Base-by-base conservation (phyloP, 2,329 filamentous ascomycete genomes). In the Penicillium fuscoglaucum region DNA sequence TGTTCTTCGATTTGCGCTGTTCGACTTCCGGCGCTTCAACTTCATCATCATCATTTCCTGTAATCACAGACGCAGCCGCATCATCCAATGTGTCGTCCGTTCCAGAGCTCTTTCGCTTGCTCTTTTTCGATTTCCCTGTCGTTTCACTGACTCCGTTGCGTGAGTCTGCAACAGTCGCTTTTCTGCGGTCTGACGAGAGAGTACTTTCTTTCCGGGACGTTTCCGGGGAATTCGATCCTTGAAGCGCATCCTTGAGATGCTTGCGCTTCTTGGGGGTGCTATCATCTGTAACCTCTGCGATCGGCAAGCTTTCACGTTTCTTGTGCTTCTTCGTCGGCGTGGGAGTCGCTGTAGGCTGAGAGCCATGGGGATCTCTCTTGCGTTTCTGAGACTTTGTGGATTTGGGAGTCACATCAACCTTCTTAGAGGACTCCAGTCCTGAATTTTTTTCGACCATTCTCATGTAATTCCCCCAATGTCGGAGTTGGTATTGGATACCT, bases 391-490 rank as follows among this genome's bases (percentile, higher is more conserved):
- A 63, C 52, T 69, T 69, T 33, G 67, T 64, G 19, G 60, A 63
- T 48, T 61, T 67, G 35, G 63, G 58, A 2, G 63, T 64, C 17
- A 60, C 60, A 33, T 61, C 48, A 54, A 61, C 60, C 28, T 61
- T 68, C 40, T 64, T 64, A 3, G 78, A 74, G 52, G 80, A 79
- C 43, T 78, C 77, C 64, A 78, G 76, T 31, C 76, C 72, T 62
- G 82, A 80, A 37, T 82, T 74, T 48, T 76, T 74, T 53, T 73
- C 76, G 58, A 78, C 73, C 80, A 83, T 83, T 57, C 54, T 71
- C 44, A 44, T 47, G 29, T 6, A 54, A 55, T 53, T 44, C n/a
- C 57, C 54, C 55, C 52, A 64, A 62, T 46, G 57, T 51, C 37
- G 26, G 21, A 26, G n/a, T 61, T 48, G 58, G 19, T 17, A 45